These are phyloP conservation scores for Diaporthe humulicola DNA, from an alignment of 2,329 filamentous ascomycete species.

Conservation along the genomic window DNA sequence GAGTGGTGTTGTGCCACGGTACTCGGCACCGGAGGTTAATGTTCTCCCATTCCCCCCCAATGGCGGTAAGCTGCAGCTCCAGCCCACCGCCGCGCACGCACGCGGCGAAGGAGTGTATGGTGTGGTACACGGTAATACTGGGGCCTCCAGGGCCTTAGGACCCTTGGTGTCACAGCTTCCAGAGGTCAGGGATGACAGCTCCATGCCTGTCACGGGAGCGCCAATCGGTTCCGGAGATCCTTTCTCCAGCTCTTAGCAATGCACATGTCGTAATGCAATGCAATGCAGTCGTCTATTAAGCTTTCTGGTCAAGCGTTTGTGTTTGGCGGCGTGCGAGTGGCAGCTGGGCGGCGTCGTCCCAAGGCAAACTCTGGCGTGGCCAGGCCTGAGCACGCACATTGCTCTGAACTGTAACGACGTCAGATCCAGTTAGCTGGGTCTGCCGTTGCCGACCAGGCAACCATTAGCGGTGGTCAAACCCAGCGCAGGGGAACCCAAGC, in stretches of 20 bases:
- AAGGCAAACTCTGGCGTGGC: not conserved
- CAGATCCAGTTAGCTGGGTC: conserved; percentile 10
- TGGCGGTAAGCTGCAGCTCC: conserved; percentile 2
- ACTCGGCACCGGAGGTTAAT: not conserved
- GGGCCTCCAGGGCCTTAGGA: not conserved
- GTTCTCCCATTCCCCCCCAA: not conserved
- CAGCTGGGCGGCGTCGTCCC: not conserved
- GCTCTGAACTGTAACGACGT: conserved; percentile 5
- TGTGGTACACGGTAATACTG: too few species aligned
- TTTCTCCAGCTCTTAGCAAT: conserved; percentile 17
- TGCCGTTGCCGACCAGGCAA: not conserved
- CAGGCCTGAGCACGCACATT: not conserved
- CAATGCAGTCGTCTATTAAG: conserved; percentile 26
- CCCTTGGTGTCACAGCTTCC: conserved; percentile 13
- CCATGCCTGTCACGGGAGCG: conserved; percentile 18
- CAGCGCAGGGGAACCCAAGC: too few species aligned
- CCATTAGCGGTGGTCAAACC: too few species aligned
- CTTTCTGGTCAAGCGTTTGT: not conserved
- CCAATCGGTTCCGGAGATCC: conserved; percentile 16
- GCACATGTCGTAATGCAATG: conserved; percentile 23
- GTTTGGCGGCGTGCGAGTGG: not conserved
- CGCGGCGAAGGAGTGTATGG: not conserved
- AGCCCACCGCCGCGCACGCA: not conserved
- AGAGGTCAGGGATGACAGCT: conserved; percentile 24
- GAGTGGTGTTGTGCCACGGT: not conserved